Conservation (phyloP, 805 yeast genomes). For the Blastobotrys americana region DNA sequence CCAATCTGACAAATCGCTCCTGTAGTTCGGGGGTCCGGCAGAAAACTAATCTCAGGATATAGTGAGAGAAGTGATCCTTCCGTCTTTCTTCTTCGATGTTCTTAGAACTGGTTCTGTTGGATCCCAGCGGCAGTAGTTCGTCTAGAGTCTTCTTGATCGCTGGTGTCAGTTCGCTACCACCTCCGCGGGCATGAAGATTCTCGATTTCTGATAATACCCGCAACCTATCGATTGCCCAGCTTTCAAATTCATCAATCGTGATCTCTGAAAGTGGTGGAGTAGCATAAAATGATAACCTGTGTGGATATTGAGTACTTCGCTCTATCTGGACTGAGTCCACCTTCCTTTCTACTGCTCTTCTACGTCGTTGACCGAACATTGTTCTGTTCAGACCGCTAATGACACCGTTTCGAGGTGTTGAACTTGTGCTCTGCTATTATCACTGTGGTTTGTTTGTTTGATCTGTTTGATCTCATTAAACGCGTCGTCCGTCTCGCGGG, state of each 20-base stretch:
- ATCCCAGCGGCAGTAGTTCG: slow-evolving; percentile 52
- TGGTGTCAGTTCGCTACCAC: slow-evolving; percentile 34
- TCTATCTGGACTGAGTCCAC: slow-evolving; percentile 30
- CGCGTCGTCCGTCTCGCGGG: too few species aligned
- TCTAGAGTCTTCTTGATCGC: slow-evolving; percentile 59
- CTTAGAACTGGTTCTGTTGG: slow-evolving; percentile 25
- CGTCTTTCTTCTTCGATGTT: slow-evolving; percentile 47
- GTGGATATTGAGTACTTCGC: slow-evolving; percentile 38
- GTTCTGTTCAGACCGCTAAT: background rate
- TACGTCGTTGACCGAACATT: slow-evolving; percentile 25
- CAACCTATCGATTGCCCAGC: slow-evolving; percentile 91
- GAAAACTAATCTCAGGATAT: slow-evolving; percentile 78
- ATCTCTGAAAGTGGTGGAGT: slow-evolving; percentile 78
- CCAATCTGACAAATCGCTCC: slow-evolving; percentile 69
- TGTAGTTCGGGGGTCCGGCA: slow-evolving; percentile 78
- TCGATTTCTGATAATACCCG: slow-evolving; percentile 81
- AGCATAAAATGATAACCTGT: slow-evolving; percentile 66
- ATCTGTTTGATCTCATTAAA: too few species aligned
- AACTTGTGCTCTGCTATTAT: too few species aligned
- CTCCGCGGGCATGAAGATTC: slow-evolving; percentile 3
- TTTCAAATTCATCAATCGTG: slow-evolving; percentile 86
- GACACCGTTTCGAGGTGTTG: too few species aligned
- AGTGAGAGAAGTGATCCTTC: slow-evolving; percentile 92
- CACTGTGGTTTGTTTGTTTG: too few species aligned
- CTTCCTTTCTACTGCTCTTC: slow-evolving; percentile 28